These are phyloP conservation scores for Cryptococcus depauperatus DNA, from an alignment of 1,284 basidiomycete species.

Conservation along the genomic window DNA sequence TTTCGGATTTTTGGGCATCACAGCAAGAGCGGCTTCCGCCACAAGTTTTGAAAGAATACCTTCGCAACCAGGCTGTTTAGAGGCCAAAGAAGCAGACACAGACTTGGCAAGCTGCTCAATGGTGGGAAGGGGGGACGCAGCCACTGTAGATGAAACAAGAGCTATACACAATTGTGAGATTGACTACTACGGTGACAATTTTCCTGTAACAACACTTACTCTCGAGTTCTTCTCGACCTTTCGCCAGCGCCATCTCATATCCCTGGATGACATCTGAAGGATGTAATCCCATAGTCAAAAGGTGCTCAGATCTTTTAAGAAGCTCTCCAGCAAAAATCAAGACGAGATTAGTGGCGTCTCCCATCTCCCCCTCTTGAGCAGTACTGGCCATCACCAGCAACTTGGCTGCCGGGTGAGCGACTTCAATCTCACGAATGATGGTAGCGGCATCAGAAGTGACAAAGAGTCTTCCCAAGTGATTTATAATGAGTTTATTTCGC, in stretches of 20 bases:
- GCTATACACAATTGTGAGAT: neutral
- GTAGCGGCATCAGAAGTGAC: constrained; percentile 99
- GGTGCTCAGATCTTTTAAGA: constrained; percentile 84
- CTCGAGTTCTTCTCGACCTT: constrained; percentile 81
- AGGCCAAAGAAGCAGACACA: constrained; percentile 73
- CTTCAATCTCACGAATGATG: constrained; percentile 70
- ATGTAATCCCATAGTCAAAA: constrained; percentile 93
- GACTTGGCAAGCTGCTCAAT: constrained; percentile 67
- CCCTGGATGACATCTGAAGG: constrained; percentile 91
- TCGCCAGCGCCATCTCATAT: constrained; percentile 86
- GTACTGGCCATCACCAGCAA: constrained; percentile 95
- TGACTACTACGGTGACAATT: neutral
- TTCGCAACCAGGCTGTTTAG: constrained; percentile 95
- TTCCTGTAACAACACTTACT: constrained; percentile 55
- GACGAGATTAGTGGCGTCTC: constrained; percentile 21
- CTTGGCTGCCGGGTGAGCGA: constrained; percentile 71
- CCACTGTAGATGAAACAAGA: constrained; percentile 27
- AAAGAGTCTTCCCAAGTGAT: constrained; percentile 90
- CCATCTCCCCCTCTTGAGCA: constrained; percentile 87
- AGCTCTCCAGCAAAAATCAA: constrained; percentile 94
- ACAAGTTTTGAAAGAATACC: constrained; percentile 74
- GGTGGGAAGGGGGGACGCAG: constrained; percentile 63
- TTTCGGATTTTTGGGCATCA: constrained; percentile 81
- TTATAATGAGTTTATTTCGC: constrained; percentile 91
- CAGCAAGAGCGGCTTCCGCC: constrained; percentile 80